Evolutionary conservation across 768 basidiomycete genomes (phyloP), one percentile per base, ranked within the genome.

Genomic region (Daedalea quercina): DNA sequence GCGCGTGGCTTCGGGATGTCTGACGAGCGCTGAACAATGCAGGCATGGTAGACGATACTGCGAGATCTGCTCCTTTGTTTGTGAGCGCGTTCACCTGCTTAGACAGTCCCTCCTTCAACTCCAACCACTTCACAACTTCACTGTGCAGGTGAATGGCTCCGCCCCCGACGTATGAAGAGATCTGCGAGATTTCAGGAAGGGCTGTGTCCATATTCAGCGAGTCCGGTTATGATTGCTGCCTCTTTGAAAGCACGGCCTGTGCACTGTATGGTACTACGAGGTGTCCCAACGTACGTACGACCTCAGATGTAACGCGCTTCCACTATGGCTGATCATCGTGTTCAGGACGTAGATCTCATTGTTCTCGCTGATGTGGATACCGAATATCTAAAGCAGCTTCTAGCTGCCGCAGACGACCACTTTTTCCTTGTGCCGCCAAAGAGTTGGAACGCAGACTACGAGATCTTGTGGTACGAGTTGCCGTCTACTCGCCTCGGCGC

Each of bases 381-480:
- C n/a, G 63, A 62, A 43, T 17, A 34, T 13, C 53, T 64, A 26
- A 62, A 64, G 48, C 22, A 42, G 9, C 25, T 62, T 17, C 53
- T 64, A 7, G 45, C 44, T 8, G 34, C 34, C 24, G 43, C 34
- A 3, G 47, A 54, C 47, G 57, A 67, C 2, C 24, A 35, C 13
- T 60, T 60, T 42, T 57, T 48, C 28, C 41, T 53, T 9, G 50
- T 50, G 1, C 46, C 54, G 6, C 50, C 57, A 3, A 13, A 24
- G 2, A 54, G 44, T 1, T 26, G 31, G 0, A 35, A 44, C n/a
- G 60, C 60, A 12, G 50, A 47, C 2, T 61, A 59, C 47, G 46
- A 52, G 46, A 49, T 61, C 6, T 44, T 60, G 2, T 55, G 56
- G 51, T 52, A 33, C 53, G 17, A 13, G 24, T 47, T 44, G 19